Conservation (phyloP, 495 filamentous ascomycete genomes). For the Podospora bellae-mahoneyi region DNA sequence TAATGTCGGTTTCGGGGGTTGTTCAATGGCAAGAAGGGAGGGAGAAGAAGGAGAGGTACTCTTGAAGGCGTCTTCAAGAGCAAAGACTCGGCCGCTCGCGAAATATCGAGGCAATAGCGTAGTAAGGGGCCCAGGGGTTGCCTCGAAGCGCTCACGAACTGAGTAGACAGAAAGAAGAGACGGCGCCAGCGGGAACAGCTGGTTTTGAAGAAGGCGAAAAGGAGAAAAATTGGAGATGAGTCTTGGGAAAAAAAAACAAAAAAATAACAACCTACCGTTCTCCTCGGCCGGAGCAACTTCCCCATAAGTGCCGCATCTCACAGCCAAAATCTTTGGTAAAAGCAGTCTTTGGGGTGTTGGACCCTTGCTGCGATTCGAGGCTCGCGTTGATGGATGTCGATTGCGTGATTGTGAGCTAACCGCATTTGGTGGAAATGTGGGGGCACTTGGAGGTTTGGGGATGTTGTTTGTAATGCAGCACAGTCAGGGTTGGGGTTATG, state of each 20-base stretch:
- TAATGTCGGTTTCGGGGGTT: constrained; percentile 6
- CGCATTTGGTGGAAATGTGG: constrained; percentile 14
- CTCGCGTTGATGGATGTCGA: constrained; percentile 24
- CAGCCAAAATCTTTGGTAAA: constrained; percentile 9
- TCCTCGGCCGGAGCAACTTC: constrained; percentile 9
- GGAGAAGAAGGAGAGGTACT: constrained; percentile 9
- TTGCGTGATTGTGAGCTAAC: constrained; percentile 32
- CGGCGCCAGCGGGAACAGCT: constrained; percentile 25
- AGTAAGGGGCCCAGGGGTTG: constrained; percentile 19
- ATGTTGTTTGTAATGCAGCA: neutral
- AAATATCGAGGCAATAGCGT: constrained; percentile 25
- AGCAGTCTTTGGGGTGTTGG: constrained; percentile 12
- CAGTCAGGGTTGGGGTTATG: neutral
- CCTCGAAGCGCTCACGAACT: constrained; percentile 27
- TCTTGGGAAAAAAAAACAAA: constrained; percentile 1
- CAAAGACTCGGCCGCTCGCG: constrained; percentile 17
- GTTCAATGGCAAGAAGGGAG: constrained; percentile 15
- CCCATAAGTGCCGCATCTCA: constrained; percentile 19
- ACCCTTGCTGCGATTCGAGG: constrained; percentile 20
- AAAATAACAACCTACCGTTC: constrained; percentile 12
- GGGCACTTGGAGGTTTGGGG: constrained; percentile 1
- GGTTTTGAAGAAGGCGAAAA: constrained; percentile 1
- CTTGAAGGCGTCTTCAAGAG: constrained; percentile 26
- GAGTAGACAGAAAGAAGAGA: constrained; percentile 24
- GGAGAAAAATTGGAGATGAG: constrained; percentile 2